phyloP scores from a whole-genome alignment of 352 stramenopile genomes.

The Globisporangium spiculum region DNA sequence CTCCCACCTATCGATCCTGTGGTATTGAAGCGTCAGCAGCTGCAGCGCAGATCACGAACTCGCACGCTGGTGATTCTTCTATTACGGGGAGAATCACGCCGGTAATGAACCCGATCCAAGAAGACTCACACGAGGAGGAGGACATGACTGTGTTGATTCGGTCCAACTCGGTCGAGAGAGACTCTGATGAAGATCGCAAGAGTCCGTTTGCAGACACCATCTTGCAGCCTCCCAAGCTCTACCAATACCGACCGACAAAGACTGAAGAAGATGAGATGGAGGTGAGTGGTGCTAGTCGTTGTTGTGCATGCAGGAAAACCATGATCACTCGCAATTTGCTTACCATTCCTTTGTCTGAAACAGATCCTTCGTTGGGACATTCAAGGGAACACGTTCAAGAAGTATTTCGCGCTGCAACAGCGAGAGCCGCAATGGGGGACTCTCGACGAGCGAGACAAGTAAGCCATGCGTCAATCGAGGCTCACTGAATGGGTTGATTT shows the following conservation, averaged over 20 bases:
- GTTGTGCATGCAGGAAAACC: neutral
- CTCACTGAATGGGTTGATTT: neutral
- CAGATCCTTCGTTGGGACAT: conserved; percentile 69
- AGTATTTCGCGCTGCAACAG: conserved; percentile 54
- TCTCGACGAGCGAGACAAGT: conserved; percentile 57
- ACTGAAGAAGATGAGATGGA: conserved; percentile 74
- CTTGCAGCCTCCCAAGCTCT: conserved; percentile 36
- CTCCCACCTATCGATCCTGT: conserved; percentile 11
- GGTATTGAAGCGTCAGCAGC: conserved; percentile 6
- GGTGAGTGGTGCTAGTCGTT: conserved; percentile 25
- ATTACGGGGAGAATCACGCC: conserved; percentile 10
- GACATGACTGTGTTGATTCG: conserved; percentile 56
- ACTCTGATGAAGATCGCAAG: conserved; percentile 39
- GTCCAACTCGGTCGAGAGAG: conserved; percentile 35
- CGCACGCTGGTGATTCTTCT: neutral
- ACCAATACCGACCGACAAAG: conserved; percentile 58
- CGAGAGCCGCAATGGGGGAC: conserved; percentile 54
- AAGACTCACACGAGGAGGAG: conserved; percentile 31
- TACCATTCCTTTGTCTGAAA: conserved; percentile 11
- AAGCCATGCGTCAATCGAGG: conserved; percentile 14
- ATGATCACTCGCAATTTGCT: neutral
- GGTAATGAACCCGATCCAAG: conserved; percentile 10
- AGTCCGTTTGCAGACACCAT: conserved; percentile 30
- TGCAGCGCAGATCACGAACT: conserved; percentile 11
- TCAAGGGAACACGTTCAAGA: conserved; percentile 59